Base-by-base conservation (phyloP, 1,284 basidiomycete species). In the Pulchroboletus neoregius region DNA sequence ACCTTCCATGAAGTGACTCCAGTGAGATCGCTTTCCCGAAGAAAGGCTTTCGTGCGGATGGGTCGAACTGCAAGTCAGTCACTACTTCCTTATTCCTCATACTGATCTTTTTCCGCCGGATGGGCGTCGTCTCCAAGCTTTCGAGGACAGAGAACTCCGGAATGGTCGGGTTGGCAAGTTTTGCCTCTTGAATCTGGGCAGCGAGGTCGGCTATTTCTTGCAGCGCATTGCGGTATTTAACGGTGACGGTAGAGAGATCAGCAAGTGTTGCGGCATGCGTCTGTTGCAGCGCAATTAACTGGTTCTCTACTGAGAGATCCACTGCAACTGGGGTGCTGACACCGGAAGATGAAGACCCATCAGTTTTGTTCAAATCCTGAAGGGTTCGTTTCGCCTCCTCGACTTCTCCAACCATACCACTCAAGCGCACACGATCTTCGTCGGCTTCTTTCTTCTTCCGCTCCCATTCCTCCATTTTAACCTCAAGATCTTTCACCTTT, bases 141-240 rank as follows among this genome's bases (percentile, higher is more conserved):
- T 83, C 82, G n/a, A 58, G 55, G 18, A 58, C 56, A 7, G 76
- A 73, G 23, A 73, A 72, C 51, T 85, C 84, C 10, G 72, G 64
- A 39, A 63, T 66, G 37, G 56, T 60, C 23, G 64, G 62, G 48
- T 70, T 78, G 56, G 72, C 74, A 27, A 86, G 78, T 58, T 84
- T 91, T 9, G 80, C 78, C 62, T 92, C 91, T 59, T 91, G 80
- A 33, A 93, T 82, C 64, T 92, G 90, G 15, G 81, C 79, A 12
- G 86, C 84, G 37, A 97, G 76, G 54, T 93, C 89, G 11, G 87
- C 87, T 51, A 96, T 92, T 65, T 94, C 89, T 48, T 79, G 78
- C 23, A 95, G 75, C n/a, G 93, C 87, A 55, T 94, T 87, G 30
- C 85, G 83, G 63, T 95, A 95, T 64, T 92, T 93, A 33, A 71